phyloP scores from a whole-genome alignment of 768 basidiomycete species.

The Leccinum subtestaceum region DNA sequence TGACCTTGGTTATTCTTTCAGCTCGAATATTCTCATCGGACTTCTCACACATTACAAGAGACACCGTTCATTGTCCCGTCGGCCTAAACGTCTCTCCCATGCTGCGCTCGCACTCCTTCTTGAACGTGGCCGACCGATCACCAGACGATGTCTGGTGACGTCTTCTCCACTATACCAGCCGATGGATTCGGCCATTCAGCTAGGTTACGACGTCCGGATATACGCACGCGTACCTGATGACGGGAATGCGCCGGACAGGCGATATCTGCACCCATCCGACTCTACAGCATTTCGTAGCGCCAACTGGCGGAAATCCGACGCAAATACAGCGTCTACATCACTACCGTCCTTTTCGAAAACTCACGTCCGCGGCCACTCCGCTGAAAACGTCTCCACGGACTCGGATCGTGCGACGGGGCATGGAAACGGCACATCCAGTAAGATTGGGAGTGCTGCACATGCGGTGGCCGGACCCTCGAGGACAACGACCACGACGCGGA shows the following conservation, averaged over 20 bases:
- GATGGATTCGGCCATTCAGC: constrained; percentile 64
- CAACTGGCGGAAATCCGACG: constrained; percentile 25
- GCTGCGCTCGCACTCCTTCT: constrained; percentile 73
- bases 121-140: constrained; percentile 76
- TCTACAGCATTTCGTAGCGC: constrained; percentile 11
- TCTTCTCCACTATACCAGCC: constrained; percentile 85
- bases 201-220: constrained; percentile 74
- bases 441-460: constrained; percentile 9
- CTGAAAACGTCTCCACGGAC: constrained; percentile 26
- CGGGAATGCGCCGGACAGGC: constrained; percentile 60
- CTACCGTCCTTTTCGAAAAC: constrained; percentile 6
- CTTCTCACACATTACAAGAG: constrained; percentile 68
- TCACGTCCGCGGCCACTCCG: constrained; percentile 17
- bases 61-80: constrained; percentile 38
- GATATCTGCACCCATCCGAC: constrained; percentile 14
- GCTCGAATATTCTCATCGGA: constrained; percentile 87
- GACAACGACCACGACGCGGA: constrained; percentile 32
- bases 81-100: constrained; percentile 64
- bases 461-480: constrained; percentile 18
- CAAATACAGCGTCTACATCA: neutral
- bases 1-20: constrained; percentile 30
- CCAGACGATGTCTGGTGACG: constrained; percentile 72
- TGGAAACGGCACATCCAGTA: neutral
- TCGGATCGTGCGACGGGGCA: constrained; percentile 19
- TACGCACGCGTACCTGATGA: constrained; percentile 69